Conservation (phyloP, 345 rosid genomes). For the Arabidopsis suecica region DNA sequence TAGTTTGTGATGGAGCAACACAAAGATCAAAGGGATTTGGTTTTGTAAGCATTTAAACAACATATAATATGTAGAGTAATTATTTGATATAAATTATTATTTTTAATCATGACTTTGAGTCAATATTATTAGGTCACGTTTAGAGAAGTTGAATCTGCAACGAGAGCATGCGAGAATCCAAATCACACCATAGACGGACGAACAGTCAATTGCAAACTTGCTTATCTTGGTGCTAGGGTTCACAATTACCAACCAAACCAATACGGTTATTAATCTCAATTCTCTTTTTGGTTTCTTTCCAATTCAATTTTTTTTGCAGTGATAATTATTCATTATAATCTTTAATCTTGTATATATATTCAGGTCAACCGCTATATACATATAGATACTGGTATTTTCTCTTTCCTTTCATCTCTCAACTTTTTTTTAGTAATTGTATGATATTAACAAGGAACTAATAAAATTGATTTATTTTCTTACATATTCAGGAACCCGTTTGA, state of each 20-base stretch:
- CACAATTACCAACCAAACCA: slow-evolving; percentile 19
- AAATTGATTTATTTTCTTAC: background rate
- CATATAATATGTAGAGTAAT: background rate
- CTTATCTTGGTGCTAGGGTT: slow-evolving; percentile 44
- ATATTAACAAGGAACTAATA: slow-evolving; percentile 1
- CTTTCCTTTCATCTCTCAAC: slow-evolving; percentile 23
- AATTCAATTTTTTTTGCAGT: background rate
- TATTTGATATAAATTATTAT: background rate
- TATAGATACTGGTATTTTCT: slow-evolving; percentile 10
- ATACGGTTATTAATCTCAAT: slow-evolving; percentile 6
- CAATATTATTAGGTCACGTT: slow-evolving; percentile 56
- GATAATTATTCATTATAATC: background rate
- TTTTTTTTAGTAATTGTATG: background rate
- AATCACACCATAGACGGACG: slow-evolving; percentile 61
- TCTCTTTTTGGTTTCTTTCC: background rate
- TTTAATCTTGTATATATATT: background rate
- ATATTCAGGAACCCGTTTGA: slow-evolving; percentile 5
- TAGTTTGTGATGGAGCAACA: slow-evolving; percentile 43
- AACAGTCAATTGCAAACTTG: slow-evolving; percentile 62
- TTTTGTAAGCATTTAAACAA: slow-evolving; percentile 40
- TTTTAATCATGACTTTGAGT: background rate
- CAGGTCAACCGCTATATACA: slow-evolving; percentile 5
- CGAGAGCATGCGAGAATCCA: slow-evolving; percentile 63
- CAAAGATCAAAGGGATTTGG: slow-evolving; percentile 52
- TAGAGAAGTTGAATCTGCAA: slow-evolving; percentile 62